Base-by-base conservation (phyloP, 495 filamentous ascomycete species). In the Aspergillus panamensis region DNA sequence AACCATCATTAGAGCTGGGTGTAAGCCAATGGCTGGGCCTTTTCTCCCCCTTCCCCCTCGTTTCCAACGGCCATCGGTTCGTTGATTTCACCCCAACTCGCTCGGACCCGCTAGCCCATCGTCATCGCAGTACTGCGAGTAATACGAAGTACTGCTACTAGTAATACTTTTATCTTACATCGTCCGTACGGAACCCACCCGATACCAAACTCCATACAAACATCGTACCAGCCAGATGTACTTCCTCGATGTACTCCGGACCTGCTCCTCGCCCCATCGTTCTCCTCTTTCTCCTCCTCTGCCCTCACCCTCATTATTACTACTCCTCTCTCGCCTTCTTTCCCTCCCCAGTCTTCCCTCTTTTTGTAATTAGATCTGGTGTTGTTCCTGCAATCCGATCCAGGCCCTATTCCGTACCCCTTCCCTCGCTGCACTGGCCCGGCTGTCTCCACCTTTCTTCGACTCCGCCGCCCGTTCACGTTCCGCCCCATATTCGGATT, bases 401-500 rank as follows among this genome's bases (percentile, higher is more conserved):
- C 51, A 45, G 19, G 32, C 37, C 51, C 44, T 5, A 54, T 51
- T 58, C 19, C 16, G 30, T 53, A 8, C 16, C 33, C 33, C 42
- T 47, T 42, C 19, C 42, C 37, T 49, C 5, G 39, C 31, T 47
- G 43, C 42, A 54, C 55, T 20, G 45, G 55, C 44, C 60, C 48
- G 55, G 10, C 16, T 53, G 32, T 51, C 55, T 61, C 62, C 51
- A 56, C 65, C 51, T 32, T 55, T 47, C 20, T 53, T 60, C 57
- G 51, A 62, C 51, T 66, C 63, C 63, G 59, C 64, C 64, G 58
- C 51, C 60, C 48, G 55, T 62, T 65, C 59, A 55, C 61, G 53
- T 62, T 67, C 65, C 59, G 62, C 60, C 57, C 65, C 65, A 67
- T 58, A 58, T 58, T 57, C 52, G 25, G 25, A 25, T 59, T 55